phyloP scores from a whole-genome alignment of 306 rosid genomes.

The Begonia fuchsioides region DNA sequence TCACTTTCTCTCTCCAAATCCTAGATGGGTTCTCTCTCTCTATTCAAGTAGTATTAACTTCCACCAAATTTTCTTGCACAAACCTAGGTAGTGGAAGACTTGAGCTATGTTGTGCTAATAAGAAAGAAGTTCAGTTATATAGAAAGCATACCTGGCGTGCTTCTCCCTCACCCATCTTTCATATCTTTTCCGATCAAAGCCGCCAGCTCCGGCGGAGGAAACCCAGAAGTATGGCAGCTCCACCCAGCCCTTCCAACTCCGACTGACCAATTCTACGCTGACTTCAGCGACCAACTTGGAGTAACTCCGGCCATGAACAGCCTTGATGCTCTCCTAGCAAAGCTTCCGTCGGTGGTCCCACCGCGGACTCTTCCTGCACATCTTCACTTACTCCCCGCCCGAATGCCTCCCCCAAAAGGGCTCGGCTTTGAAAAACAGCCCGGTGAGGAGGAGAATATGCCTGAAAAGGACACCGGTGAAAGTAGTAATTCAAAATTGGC shows the following conservation, averaged over 20 bases:
- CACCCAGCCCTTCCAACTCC: slow-evolving; percentile 18
- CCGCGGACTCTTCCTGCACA: slow-evolving; percentile 10
- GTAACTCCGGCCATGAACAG: slow-evolving; percentile 68
- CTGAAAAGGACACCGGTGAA: slow-evolving; percentile 38
- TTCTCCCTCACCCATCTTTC: slow-evolving; percentile 89
- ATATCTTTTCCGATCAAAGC: slow-evolving; percentile 34
- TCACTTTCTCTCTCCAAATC: not conserved
- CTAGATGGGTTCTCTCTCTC: no score
- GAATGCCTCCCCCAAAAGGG: slow-evolving; percentile 28
- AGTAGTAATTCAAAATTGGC: not conserved
- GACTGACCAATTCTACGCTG: slow-evolving; percentile 17
- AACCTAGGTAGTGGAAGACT: slow-evolving; percentile 66
- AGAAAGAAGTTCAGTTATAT: slow-evolving; percentile 84
- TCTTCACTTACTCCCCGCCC: slow-evolving; percentile 10
- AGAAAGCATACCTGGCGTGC: slow-evolving; percentile 94
- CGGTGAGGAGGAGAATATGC: slow-evolving; percentile 45
- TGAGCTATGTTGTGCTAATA: slow-evolving; percentile 64
- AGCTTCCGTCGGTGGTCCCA: slow-evolving; percentile 56
- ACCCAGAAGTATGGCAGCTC: slow-evolving; percentile 34
- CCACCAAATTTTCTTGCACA: slow-evolving; percentile 3
- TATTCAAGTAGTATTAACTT: no score
- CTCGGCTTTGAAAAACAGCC: slow-evolving; percentile 35
- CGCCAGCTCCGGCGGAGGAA: slow-evolving; percentile 18
- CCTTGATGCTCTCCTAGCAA: slow-evolving; percentile 56
- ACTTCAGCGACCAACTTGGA: slow-evolving; percentile 25